Base-by-base conservation (phyloP, 805 yeast genomes). In the Millerozyma acaciae region DNA sequence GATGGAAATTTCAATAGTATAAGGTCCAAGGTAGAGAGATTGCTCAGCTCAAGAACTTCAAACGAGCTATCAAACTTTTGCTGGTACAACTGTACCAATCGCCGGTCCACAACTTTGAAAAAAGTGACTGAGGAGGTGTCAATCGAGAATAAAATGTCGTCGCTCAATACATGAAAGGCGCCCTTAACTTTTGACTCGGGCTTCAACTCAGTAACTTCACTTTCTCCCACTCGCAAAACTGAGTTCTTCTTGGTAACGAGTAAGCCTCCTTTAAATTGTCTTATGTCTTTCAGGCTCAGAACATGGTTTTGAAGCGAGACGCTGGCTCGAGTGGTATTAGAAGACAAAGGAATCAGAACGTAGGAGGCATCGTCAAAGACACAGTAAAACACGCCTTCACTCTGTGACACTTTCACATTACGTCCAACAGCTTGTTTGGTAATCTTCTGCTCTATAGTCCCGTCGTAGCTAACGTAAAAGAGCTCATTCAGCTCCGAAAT, bases 351-450 rank as follows among this genome's bases (percentile, higher is more conserved):
- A 5, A 48, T 10, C 14, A 37, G 32, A 9, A 40, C 12, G 18
- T 47, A 15, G 1, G 19, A 14, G 8, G 25, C 21, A 9, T 32
- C 36, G 15, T 39, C 30, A 6, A 37, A 29, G 12, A 48, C 21
- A 2, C 46, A 32, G 32, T 40, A 48, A 3, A 28, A 38, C 27
- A 23, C 17, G n/a, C 48, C 54, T 22, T 44, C 33, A 14, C 30
- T 15, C 12, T 42, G 42, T 4, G 35, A 21, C 15, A 25, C 16
- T 4, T 17, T 24, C 21, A 37, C 30, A n/a, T 32, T 21, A n/a
- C n/a, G n/a, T 17, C 20, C 18, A 15, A 37, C 27, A 4, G 6
- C 14, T 4, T 26, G 18, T 4, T 34, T 26, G 9, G 19, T 16
- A 13, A 16, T 19, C 19, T 33, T 8, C 4, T 24, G 16, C 22